These are phyloP conservation scores for Coleophoma eucalyptorum DNA, from an alignment of 2,329 filamentous ascomycete species.

Conservation along the genomic window DNA sequence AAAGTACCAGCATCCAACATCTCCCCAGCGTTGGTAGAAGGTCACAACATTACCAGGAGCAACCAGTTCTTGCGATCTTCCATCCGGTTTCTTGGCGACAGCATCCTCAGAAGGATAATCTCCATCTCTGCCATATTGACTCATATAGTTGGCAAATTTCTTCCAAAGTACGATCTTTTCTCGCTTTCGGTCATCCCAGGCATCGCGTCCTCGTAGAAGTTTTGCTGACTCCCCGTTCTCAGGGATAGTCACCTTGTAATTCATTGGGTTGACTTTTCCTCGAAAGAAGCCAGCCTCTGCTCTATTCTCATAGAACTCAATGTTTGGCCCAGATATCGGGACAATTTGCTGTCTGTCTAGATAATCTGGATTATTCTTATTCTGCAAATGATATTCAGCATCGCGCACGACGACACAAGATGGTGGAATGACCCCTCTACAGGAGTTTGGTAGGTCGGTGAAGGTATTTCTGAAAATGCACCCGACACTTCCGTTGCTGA, in stretches of 20 bases:
- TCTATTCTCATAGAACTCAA: conserved; percentile 74
- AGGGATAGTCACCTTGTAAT: conserved; percentile 52
- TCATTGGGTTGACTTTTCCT: conserved; percentile 60
- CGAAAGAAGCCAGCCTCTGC: conserved; percentile 59
- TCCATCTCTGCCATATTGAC: conserved; percentile 70
- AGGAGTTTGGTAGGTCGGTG: conserved; percentile 41
- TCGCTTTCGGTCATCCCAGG: conserved; percentile 62
- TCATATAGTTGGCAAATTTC: conserved; percentile 74
- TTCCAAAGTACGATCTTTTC: conserved; percentile 67
- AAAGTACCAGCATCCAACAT: conserved; percentile 79
- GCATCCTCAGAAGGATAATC: conserved; percentile 44
- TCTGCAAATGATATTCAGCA: conserved; percentile 67
- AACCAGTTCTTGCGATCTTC: conserved; percentile 29
- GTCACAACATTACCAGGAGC: conserved; percentile 57
- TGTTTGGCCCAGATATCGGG: conserved; percentile 55
- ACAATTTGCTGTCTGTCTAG: conserved; percentile 56
- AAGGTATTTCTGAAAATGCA: conserved; percentile 57
- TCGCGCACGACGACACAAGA: conserved; percentile 69
- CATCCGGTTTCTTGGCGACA: conserved; percentile 21
- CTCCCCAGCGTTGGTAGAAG: conserved; percentile 78
- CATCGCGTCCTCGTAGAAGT: conserved; percentile 58
- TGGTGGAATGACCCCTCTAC: conserved; percentile 55
- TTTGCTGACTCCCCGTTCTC: conserved; percentile 57
- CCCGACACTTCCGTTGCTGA: conserved; percentile 77
- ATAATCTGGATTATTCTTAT: conserved; percentile 52